Evolutionary conservation across 257 asterid genomes (phyloP), one percentile per base, ranked within the genome.

Genomic region (Rauvolfia tetraphylla): DNA sequence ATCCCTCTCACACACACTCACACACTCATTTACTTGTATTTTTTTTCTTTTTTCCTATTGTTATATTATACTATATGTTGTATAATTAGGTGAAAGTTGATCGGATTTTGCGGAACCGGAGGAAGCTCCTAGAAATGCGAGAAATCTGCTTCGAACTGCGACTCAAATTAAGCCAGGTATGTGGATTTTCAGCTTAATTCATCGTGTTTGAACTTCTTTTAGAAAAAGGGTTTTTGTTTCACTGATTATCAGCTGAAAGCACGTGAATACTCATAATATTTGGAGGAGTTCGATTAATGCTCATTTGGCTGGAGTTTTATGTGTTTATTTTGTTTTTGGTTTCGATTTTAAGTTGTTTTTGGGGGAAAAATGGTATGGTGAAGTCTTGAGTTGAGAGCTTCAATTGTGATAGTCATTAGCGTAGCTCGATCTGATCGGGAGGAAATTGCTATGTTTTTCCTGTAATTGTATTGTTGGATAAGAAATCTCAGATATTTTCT

Each of bases 361-460:
- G 12, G 51, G 72, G 31, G 31, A 9, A 67, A 63, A 38, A 12
- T 39, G 72, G 38, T 67, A 36, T 67, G 18, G 20, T 67, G 72
- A 67, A 36, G 29, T 36, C 3, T 41, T 41, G 46, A 41, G 8
- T 41, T 20, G 48, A 18, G 71, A 7, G 17, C 15, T 67, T 67
- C 18, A 10, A 36, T 9, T 66, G 17, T 11, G 49, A 36, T 36
- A 42, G 51, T 18, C 1, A 7, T 15, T 41, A 3, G 27, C 14
- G 71, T 41, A 13, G 42, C 56, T 74, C 63, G 79, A 79, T 79
- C 82, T 74, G 82, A 71, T 46, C 61, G 31, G 34, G 13, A 11
- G 22, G 44, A 36, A 71, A 1, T 72, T 78, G 23, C 17, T 61
- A 71, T 20, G 39, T 36, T 44, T 76, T 67, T 58, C 7, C 1